phyloP scores from a whole-genome alignment of 2,329 filamentous ascomycete genomes.

The Colletotrichum tanaceti region DNA sequence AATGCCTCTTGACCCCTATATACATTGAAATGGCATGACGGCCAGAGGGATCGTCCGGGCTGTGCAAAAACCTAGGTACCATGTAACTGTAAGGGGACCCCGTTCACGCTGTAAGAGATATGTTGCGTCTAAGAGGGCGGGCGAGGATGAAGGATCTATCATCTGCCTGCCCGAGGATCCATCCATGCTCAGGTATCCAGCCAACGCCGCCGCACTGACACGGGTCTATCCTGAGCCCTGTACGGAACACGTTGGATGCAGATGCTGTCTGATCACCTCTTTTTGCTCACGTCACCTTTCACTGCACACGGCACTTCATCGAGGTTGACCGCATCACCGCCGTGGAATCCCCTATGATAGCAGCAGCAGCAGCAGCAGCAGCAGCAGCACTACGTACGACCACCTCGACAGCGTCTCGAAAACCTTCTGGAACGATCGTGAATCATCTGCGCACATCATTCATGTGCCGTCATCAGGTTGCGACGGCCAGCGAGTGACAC shows the following conservation, averaged over 20 bases:
- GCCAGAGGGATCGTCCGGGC: not conserved
- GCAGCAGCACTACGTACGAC: not conserved
- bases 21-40: not conserved
- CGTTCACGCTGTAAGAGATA: conserved; percentile 4
- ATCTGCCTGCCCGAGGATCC: not conserved
- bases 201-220: not conserved
- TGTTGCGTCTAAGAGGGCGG: conserved; percentile 3
- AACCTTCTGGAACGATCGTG: conserved; percentile 27
- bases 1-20: conserved; percentile 6
- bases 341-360: not conserved
- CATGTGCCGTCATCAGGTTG: conserved; percentile 25
- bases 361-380: conserved; percentile 13
- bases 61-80: not conserved
- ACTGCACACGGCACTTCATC: not conserved
- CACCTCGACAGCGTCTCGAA: not conserved
- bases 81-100: too few relatives aligned
- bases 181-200: too few relatives aligned
- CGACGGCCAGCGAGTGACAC: not conserved
- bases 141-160: conserved; percentile 2
- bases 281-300: not conserved
- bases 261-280: conserved; percentile 5
- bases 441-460: conserved; percentile 36
- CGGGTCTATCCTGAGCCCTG: not conserved
- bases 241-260: not conserved
- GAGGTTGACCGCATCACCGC: not conserved